Evolutionary conservation across 768 basidiomycete genomes (phyloP), one percentile per base, ranked within the genome.

Genomic region (Coprinellus aureogranulatus): DNA sequence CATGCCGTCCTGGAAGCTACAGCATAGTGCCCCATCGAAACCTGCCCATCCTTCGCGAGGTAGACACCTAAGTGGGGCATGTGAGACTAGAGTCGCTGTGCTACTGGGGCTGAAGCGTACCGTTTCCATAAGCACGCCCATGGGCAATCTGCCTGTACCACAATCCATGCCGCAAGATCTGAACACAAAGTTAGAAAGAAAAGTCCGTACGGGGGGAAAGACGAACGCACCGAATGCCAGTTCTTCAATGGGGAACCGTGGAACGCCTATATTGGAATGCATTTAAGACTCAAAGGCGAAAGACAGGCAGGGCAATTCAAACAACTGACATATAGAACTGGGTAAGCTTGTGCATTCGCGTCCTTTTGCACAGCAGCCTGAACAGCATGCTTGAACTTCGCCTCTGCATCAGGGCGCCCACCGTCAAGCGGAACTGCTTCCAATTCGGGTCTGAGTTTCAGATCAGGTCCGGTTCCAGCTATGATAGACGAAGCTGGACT

Each of bases 321-420:
- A 6, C 34, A 18, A 61, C 75, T 18, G 41, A 78, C 81, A 62
- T 78, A 81, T 40, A 81, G 69, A 31, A 76, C 75, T 44, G 80
- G 81, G 57, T 80, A 86, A 39, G 64, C 60, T 39, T 46, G 59
- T 6, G 82, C 79, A 61, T 84, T 81, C 0, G 20, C 2, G 58
- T 77, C 69, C 30, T 65, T 60, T 16, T 57, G 23, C 55, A 76
- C 68, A 5, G 84, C 83, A 4, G 63, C 57, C 30, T 64, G 64
- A 20, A 85, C 65, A 5, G 80, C 81, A 4, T 64, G 64, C 41
- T 77, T 73, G 65, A 87, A 87, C 59, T 82, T 84, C 16, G 85
- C 85, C 67, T 89, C 89, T 9, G 86, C 86, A 61, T 86, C 84
- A 3, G 89, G 88, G 85, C 80, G 4, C 88, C 89, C 11, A 88